These are phyloP conservation scores for Basidiobolus heterosporus DNA, from an alignment of 371 early-diverging fungal species.

Conservation along the genomic window DNA sequence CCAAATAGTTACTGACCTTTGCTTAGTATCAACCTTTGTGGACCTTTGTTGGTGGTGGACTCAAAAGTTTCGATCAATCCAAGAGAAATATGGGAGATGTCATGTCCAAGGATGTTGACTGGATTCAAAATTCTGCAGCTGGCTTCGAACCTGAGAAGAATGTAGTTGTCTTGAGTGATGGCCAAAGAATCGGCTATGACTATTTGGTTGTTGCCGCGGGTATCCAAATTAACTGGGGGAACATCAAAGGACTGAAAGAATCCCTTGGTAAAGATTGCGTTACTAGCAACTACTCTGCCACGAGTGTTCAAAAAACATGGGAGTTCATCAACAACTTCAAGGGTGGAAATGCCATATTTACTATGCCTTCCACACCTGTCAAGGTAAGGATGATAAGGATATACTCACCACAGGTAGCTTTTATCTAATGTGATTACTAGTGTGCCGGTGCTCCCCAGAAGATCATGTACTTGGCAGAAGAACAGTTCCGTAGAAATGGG, in stretches of 20 bases:
- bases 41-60: slow-evolving; percentile 77
- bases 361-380: slow-evolving; percentile 75
- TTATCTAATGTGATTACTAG: slow-evolving; percentile 10
- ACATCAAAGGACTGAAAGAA: slow-evolving; percentile 56
- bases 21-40: slow-evolving; percentile 71
- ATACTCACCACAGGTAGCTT: too few species aligned
- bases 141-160: slow-evolving; percentile 51
- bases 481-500: slow-evolving; percentile 48
- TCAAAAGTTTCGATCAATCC: slow-evolving; percentile 58
- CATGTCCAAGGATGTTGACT: slow-evolving; percentile 52
- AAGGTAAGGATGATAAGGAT: slow-evolving; percentile 29
- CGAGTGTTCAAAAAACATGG: slow-evolving; percentile 57
- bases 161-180: slow-evolving; percentile 43
- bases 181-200: slow-evolving; percentile 53
- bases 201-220: slow-evolving; percentile 79
- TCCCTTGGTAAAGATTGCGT: slow-evolving; percentile 68
- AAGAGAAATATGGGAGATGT: slow-evolving; percentile 44
- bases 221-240: slow-evolving; percentile 61
- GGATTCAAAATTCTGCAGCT: slow-evolving; percentile 55
- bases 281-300: slow-evolving; percentile 61
- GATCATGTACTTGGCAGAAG: slow-evolving; percentile 78
- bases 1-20: background rate
- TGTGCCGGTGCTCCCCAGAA: slow-evolving; percentile 87
- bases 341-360: slow-evolving; percentile 76
- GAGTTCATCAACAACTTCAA: slow-evolving; percentile 54